Conservation (phyloP, 345 rosid species). For the Ricinus communis region DNA sequence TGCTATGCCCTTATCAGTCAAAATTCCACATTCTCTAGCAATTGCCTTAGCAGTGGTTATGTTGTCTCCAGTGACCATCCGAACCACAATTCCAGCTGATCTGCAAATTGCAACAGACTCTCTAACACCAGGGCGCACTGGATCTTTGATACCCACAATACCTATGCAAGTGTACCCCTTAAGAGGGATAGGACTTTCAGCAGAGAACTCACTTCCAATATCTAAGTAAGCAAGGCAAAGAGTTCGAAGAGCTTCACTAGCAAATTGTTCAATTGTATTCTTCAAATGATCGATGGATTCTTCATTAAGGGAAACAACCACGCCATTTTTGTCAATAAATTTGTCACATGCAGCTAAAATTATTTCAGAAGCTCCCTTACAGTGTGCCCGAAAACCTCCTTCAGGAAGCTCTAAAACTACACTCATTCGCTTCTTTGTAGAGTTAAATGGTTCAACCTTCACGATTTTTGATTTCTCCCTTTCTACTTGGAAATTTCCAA, state of each 20-base stretch:
- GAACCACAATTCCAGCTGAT: slow-evolving; percentile 34
- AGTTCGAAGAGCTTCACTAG: slow-evolving; percentile 91
- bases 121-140: slow-evolving; percentile 37
- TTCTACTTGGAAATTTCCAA: slow-evolving; percentile 67
- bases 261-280: slow-evolving; percentile 65
- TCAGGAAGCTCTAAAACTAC: slow-evolving; percentile 72
- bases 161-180: slow-evolving; percentile 31
- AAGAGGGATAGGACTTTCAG: slow-evolving; percentile 50
- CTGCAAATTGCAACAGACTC: slow-evolving; percentile 38
- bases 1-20: slow-evolving; percentile 34
- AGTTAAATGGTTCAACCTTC: slow-evolving; percentile 92
- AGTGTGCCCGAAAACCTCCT: slow-evolving; percentile 61
- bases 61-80: slow-evolving; percentile 40
- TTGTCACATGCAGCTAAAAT: slow-evolving; percentile 74
- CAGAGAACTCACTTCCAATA: slow-evolving; percentile 53
- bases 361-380: slow-evolving; percentile 93
- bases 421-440: slow-evolving; percentile 81
- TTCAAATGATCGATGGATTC: slow-evolving; percentile 42
- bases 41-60: slow-evolving; percentile 36
- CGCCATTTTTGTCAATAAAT: slow-evolving; percentile 60
- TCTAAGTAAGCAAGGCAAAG: slow-evolving; percentile 86
- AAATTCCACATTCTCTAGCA: slow-evolving; percentile 39
- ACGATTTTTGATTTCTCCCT: slow-evolving; percentile 49
- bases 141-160: slow-evolving; percentile 40
- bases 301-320: slow-evolving; percentile 69